These are phyloP conservation scores for Naganishia vishniacii DNA, from an alignment of 768 basidiomycete genomes.

Conservation along the genomic window DNA sequence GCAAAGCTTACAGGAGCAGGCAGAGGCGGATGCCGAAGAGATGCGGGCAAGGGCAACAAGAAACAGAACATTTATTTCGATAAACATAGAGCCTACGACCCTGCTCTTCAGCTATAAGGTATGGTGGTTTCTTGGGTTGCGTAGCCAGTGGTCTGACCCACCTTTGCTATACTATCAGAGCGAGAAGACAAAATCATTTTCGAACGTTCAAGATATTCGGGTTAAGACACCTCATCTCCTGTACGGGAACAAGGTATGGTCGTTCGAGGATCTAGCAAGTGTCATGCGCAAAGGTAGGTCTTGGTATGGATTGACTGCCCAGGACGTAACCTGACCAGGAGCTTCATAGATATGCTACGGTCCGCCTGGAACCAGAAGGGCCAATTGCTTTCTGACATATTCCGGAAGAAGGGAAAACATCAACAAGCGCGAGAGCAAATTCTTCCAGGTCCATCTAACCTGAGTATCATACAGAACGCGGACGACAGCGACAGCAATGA, in stretches of 20 bases:
- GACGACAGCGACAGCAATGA: not conserved
- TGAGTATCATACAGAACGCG: slow-evolving; percentile 2
- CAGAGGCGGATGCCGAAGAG: slow-evolving; percentile 39
- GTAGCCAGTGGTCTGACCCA: slow-evolving; percentile 37
- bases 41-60: slow-evolving; percentile 63
- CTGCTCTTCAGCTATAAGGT: slow-evolving; percentile 67
- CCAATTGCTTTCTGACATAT: slow-evolving; percentile 36
- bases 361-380: slow-evolving; percentile 44
- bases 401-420: slow-evolving; percentile 26
- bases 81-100: slow-evolving; percentile 59
- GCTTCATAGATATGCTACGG: slow-evolving; percentile 29
- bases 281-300: slow-evolving; percentile 44
- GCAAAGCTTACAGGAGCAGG: not conserved
- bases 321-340: not conserved
- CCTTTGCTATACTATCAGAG: slow-evolving; percentile 43
- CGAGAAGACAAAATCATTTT: slow-evolving; percentile 40
- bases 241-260: slow-evolving; percentile 53
- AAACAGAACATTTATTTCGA: slow-evolving; percentile 71
- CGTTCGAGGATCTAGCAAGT: slow-evolving; percentile 46
- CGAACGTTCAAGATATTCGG: slow-evolving; percentile 66
- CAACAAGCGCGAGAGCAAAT: not conserved
- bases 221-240: slow-evolving; percentile 75
- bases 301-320: too few relatives aligned
- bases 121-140: not conserved
- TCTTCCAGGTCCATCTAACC: not conserved